Base-by-base conservation (phyloP, 2,329 filamentous ascomycete genomes). In the Fusarium protoensiforme region DNA sequence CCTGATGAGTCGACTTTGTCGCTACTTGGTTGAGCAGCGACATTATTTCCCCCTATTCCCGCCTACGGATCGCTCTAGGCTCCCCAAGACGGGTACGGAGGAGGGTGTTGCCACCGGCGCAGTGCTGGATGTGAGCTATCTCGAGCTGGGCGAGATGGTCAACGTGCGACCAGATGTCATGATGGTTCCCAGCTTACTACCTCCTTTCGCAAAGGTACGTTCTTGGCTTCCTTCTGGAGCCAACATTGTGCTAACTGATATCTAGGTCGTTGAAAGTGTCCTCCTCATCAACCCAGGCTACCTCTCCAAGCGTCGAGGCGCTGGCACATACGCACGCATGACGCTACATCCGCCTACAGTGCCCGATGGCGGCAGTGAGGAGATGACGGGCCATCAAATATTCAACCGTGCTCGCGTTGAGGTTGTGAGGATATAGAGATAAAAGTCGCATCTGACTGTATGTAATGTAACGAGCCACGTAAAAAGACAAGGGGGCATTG, bases 1-100 rank as follows among this genome's bases (percentile, higher is more conserved):
- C 74, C 77, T 93, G 29, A 86, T 96, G 77, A 90, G 91, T 18
- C 85, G 96, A n/a, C 83, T 95, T 54, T 90, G 93, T 7, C 88
- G 91, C 22, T 92, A 96, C 75, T 82, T 99, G 20, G 90, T 99
- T 65, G 93, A 98, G 82, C 96, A 98, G 83, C 87, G 95, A 8
- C 95, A 96, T 79, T 98, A 95, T 82, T 94, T 94, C 78, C 96
- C 96, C 0, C 84, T 98, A 1, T 98, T 95, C 79, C 96, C 96
- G 7, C 92, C 96, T 0, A 88, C 91, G 14, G 91, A 93, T 59
- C 88, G 95, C 57, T 87, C 90, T 65, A 90, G 85, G 73, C 84
- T 94, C 64, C 91, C 92, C 33, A 92, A 89, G 80, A 90, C 90
- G 1, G 91, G 91, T 1, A 89, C 88, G 2, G 86, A 84, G 20